Evolutionary conservation across 2,329 filamentous ascomycete genomes (phyloP).

Genomic region (Ceratocystis eucalypticola): DNA sequence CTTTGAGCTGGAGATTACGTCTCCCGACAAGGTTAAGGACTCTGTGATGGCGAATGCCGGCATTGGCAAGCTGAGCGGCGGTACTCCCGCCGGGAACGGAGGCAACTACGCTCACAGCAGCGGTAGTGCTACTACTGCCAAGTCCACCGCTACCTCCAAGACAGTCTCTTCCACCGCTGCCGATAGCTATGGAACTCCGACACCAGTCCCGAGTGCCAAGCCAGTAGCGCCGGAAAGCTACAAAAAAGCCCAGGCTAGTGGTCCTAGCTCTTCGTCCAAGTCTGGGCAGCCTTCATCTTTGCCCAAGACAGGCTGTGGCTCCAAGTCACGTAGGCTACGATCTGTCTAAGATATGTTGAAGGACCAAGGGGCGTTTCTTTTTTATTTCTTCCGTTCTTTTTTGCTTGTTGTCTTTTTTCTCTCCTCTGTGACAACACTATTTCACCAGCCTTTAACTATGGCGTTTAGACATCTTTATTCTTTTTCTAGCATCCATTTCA

Average conservation of each 20-base stretch:
- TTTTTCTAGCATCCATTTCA: not conserved
- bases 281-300: not conserved
- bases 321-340: not conserved
- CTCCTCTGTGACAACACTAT: too few relatives aligned
- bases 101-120: not conserved
- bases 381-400: not conserved
- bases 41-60: slow-evolving; percentile 22
- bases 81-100: not conserved
- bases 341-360: not conserved
- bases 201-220: not conserved
- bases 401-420: not conserved
- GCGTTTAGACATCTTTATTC: too few relatives aligned
- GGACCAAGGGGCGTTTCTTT: not conserved
- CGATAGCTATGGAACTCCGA: not conserved
- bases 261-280: not conserved
- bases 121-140: not conserved
- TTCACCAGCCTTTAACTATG: too few relatives aligned
- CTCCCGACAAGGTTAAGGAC: slow-evolving; percentile 17
- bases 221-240: not conserved
- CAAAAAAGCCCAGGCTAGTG: not conserved
- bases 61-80: slow-evolving; percentile 20
- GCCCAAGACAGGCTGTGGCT: not conserved
- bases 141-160: not conserved
- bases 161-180: not conserved
- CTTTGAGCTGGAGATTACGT: slow-evolving; percentile 21